Percentiles rank a stretch among this genome's conserved stretches.
These are phyloP conservation scores for Colletotrichum sp. DNA, from an alignment of 2,329 filamentous ascomycete genomes.

Conservation along the genomic window DNA sequence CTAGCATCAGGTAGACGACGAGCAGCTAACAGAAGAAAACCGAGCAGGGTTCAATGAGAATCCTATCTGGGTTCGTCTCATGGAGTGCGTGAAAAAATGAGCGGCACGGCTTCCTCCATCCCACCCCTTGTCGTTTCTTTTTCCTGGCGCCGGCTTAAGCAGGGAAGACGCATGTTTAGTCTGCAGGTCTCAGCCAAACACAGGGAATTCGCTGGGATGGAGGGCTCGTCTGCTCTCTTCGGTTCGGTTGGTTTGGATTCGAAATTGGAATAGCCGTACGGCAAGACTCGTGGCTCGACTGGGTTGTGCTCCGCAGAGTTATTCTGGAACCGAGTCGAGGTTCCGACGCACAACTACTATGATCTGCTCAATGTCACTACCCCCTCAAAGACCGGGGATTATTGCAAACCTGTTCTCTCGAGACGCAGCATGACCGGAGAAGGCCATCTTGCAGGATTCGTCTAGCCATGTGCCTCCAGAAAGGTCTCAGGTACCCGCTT, in stretches of 20 bases:
- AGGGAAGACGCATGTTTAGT: conserved; percentile 10
- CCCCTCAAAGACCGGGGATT: background rate
- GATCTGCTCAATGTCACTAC: background rate
- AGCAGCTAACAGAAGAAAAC: background rate
- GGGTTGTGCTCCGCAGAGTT: background rate
- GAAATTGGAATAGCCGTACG: background rate
- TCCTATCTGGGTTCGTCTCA: background rate
- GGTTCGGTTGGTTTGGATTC: background rate
- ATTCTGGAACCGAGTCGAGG: background rate
- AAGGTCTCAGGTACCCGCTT: conserved; percentile 19
- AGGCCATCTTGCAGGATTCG: background rate
- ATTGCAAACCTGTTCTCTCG: background rate
- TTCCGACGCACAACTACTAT: background rate
- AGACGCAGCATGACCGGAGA: background rate
- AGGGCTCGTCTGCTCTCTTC: background rate
- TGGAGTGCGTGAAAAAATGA: background rate
- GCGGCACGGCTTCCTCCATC: background rate
- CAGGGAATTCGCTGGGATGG: background rate
- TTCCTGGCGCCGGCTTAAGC: conserved; percentile 3
- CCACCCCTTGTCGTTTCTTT: conserved; percentile 17
- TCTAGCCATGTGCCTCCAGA: conserved; percentile 1
- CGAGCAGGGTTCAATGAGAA: background rate
- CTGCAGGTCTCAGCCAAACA: conserved; percentile 10
- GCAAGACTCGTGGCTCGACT: background rate
- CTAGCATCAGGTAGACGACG: background rate